Evolutionary conservation across 2,329 filamentous ascomycete genomes (phyloP).

Genomic region (Phyllosticta ampelicida): DNA sequence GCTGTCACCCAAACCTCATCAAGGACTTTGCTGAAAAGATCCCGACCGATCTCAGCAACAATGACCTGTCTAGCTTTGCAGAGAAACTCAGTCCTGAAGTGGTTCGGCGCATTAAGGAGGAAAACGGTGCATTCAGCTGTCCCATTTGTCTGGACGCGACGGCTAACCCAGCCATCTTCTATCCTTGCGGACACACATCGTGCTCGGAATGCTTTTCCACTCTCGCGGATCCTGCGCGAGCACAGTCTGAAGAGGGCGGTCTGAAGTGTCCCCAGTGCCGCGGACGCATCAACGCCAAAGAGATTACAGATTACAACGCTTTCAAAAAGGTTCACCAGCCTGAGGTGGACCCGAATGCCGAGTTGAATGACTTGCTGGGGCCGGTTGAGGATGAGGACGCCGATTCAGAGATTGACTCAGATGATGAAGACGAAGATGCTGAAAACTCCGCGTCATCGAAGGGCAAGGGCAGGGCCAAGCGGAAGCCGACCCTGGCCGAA

Average conservation of each 20-base stretch:
- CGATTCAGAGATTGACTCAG: conserved; percentile 17
- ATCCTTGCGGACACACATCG: conserved; percentile 73
- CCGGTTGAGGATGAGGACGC: conserved; percentile 14
- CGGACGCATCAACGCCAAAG: conserved; percentile 51
- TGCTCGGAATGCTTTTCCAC: conserved; percentile 64
- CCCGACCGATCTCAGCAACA: conserved; percentile 37
- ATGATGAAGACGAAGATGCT: conserved; percentile 24
- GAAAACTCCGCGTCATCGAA: conserved; percentile 15
- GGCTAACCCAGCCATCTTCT: conserved; percentile 63
- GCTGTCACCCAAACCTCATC: conserved; percentile 65
- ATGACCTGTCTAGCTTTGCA: conserved; percentile 53
- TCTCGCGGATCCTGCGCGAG: conserved; percentile 43
- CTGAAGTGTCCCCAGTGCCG: conserved; percentile 71
- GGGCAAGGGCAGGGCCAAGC: conserved; percentile 19
- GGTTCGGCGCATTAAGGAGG: conserved; percentile 52
- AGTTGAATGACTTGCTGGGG: conserved; percentile 19
- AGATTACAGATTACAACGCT: conserved; percentile 60
- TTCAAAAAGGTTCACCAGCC: conserved; percentile 58
- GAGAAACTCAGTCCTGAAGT: conserved; percentile 49
- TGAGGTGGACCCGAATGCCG: conserved; percentile 36
- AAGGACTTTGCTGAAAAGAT: conserved; percentile 42
- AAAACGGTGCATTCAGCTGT: conserved; percentile 55
- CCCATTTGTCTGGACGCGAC: conserved; percentile 72
- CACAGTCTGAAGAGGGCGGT: conserved; percentile 43
- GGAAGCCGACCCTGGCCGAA: conserved; percentile 43